A percentile compares a stretch with the other conserved stretches of the same genome.
Evolutionary conservation across 306 rosid species (phyloP).

Genomic region (Urtica urens): DNA sequence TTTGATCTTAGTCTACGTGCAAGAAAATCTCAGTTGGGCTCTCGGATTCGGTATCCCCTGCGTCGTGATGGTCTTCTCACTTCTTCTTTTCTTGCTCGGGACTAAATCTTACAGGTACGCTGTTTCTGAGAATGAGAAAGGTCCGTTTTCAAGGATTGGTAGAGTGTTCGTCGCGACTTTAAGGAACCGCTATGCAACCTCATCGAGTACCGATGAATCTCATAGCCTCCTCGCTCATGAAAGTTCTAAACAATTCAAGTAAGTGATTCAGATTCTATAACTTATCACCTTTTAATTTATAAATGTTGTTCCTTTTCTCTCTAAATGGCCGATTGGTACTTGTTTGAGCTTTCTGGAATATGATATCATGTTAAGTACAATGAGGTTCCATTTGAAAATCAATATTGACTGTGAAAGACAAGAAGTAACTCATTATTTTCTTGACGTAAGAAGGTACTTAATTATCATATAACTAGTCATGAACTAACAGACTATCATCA

Average conservation of each 20-base stretch:
- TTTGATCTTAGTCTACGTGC: constrained; percentile 24
- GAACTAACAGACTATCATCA: too few relatives aligned
- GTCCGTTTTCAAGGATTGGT: constrained; percentile 34
- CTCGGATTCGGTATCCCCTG: constrained; percentile 29
- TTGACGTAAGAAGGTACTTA: too few relatives aligned
- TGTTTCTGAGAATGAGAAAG: constrained; percentile 3
- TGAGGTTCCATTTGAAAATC: too few relatives aligned
- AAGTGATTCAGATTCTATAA: not conserved
- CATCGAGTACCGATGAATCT: constrained; percentile 12
- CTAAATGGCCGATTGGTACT: not conserved
- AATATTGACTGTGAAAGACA: too few relatives aligned
- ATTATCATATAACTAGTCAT: too few relatives aligned
- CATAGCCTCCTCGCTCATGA: constrained; percentile 24
- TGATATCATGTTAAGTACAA: too few relatives aligned
- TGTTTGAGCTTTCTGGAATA: too few relatives aligned
- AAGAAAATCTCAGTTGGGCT: constrained; percentile 28
- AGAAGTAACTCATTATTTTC: too few relatives aligned
- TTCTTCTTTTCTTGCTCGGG: constrained; percentile 19
- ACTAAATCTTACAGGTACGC: constrained; percentile 18
- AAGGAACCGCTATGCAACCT: constrained; percentile 19
- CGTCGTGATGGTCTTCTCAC: constrained; percentile 11
- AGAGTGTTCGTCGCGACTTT: constrained; percentile 27
- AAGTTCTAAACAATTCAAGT: constrained; percentile 19
- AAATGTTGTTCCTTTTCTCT: not conserved
- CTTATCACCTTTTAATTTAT: not conserved